Conservation (phyloP, 208 protist species). For the Acanthamoeba sp. region DNA sequence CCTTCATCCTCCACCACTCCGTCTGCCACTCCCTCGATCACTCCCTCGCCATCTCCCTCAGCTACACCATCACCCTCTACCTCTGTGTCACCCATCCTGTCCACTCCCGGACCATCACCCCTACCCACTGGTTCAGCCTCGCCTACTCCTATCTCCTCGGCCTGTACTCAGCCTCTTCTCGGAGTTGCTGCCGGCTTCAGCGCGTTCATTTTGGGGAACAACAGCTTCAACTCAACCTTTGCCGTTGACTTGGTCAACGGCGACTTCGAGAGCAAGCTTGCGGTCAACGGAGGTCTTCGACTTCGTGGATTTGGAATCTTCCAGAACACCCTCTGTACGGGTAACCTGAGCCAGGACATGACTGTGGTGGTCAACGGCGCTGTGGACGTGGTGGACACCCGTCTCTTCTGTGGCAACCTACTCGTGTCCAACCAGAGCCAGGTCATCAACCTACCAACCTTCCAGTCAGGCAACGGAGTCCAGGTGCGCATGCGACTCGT, state of each 20-base stretch:
- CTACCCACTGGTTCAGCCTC: not conserved
- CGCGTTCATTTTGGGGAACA: not conserved
- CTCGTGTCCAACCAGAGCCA: not conserved
- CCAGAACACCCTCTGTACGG: not conserved
- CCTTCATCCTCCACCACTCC: not conserved
- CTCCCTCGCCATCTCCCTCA: not conserved
- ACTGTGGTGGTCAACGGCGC: not conserved
- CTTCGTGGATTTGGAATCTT: not conserved
- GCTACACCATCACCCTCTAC: not conserved
- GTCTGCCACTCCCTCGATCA: not conserved
- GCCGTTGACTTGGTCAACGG: not conserved
- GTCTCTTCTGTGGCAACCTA: slow-evolving; percentile 9
- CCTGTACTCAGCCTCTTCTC: not conserved
- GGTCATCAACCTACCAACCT: not conserved
- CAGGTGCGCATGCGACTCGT: not conserved
- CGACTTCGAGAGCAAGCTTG: not conserved
- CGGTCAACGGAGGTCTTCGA: not conserved
- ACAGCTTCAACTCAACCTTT: not conserved
- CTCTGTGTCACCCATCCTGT: slow-evolving; percentile 5
- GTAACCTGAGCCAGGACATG: too few species aligned
- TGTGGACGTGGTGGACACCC: not conserved
- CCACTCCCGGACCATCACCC: not conserved
- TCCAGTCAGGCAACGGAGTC: not conserved
- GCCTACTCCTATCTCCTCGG: too few species aligned
- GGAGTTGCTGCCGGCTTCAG: not conserved